These are phyloP conservation scores for Candida xiaguanensis DNA, from an alignment of 805 yeast genomes.

Conservation along the genomic window DNA sequence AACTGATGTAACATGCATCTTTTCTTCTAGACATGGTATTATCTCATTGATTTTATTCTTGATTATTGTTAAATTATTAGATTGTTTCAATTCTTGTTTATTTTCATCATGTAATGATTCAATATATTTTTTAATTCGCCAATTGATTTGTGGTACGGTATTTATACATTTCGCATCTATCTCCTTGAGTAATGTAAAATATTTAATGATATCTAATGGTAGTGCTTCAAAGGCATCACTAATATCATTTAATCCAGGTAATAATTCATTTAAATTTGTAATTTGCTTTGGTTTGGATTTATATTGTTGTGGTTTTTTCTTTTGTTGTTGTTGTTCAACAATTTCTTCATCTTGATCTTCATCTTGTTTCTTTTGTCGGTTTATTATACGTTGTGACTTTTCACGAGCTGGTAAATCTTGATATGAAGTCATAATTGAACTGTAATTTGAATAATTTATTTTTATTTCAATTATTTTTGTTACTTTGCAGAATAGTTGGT, in stretches of 20 bases:
- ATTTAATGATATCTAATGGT: slow-evolving; percentile 78
- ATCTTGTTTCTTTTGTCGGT: slow-evolving; percentile 9
- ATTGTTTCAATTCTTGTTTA: slow-evolving; percentile 1
- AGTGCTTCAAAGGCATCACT: slow-evolving; percentile 88
- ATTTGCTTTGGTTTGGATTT: slow-evolving; percentile 30
- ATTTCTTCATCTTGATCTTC: slow-evolving; percentile 4
- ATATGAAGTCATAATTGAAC: slow-evolving; percentile 8
- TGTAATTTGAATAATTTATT: background rate
- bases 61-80: slow-evolving; percentile 32
- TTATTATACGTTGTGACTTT: slow-evolving; percentile 20
- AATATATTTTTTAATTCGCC: slow-evolving; percentile 47
- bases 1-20: slow-evolving; percentile 93
- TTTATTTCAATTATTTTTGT: background rate
- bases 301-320: slow-evolving; percentile 28
- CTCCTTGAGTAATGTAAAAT: slow-evolving; percentile 84
- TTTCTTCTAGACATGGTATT: slow-evolving; percentile 91
- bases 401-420: slow-evolving; percentile 26
- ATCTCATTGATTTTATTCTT: slow-evolving; percentile 56
- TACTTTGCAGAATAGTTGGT: too few species aligned
- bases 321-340: slow-evolving; percentile 12
- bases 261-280: slow-evolving; percentile 32
- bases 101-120: slow-evolving; percentile 20
- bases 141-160: slow-evolving; percentile 63
- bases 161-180: slow-evolving; percentile 91
- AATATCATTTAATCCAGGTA: slow-evolving; percentile 88